Conservation (phyloP, 108 stramenopile species). For the Ochromonas danica region DNA sequence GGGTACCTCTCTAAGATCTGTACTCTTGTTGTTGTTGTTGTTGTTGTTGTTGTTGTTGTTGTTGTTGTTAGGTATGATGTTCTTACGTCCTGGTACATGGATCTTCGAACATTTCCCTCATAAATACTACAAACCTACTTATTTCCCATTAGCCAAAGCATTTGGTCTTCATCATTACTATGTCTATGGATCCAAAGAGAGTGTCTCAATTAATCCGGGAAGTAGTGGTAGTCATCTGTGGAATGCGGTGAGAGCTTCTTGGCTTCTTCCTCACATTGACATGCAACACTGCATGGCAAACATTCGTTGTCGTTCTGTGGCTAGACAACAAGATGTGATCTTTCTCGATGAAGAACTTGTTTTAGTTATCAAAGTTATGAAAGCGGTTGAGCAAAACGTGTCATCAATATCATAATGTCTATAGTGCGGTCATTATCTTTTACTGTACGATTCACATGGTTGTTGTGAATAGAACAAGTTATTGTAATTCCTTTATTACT, state of each 20-base stretch:
- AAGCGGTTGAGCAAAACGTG: no score
- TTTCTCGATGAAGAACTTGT: no score
- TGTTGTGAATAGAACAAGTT: no score
- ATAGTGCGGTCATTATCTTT: no score
- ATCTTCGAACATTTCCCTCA: background rate
- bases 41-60: background rate
- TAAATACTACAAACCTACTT: background rate
- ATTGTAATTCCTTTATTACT: no score
- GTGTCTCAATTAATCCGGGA: background rate
- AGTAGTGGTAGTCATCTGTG: background rate
- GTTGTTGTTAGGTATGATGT: background rate
- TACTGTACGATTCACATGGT: no score
- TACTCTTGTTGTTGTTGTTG: background rate
- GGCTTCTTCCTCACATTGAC: no score
- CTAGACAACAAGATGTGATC: background rate
- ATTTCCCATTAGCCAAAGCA: background rate
- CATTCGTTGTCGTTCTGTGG: background rate
- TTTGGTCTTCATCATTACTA: background rate
- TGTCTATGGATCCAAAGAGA: background rate
- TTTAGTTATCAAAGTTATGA: no score
- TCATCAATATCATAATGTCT: no score
- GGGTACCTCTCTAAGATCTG: background rate
- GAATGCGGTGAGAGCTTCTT: background rate
- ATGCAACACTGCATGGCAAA: background rate
- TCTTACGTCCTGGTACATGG: background rate